Base-by-base conservation (phyloP, 2,329 filamentous ascomycete species). In the Stromatinia cepivora region DNA sequence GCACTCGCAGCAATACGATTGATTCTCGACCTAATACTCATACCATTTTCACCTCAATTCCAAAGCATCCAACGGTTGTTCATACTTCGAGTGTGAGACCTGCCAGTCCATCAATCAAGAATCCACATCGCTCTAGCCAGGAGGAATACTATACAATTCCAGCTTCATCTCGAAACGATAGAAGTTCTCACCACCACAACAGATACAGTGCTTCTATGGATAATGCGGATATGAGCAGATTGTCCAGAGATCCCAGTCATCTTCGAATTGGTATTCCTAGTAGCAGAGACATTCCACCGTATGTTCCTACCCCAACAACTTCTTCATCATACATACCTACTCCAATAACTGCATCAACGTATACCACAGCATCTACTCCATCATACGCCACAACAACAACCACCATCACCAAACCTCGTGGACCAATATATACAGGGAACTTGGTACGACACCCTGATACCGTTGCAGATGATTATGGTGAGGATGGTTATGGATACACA, bases 401-500 rank as follows among this genome's bases (percentile, higher is more conserved):
- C 6, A 68, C 46, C 11, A 63, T 48, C 10, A 70, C 69, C 34
- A 71, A 75, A 71, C 52, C 73, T 31, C 61, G 68, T 50, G 71
- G 74, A 62, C 72, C 75, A 56, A 34, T 67, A 13, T 73, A 75
- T 61, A 53, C 73, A 36, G 65, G 57, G 13, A 63, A 73, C 20
- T 64, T 75, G 22, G 76, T 76, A 13, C 82, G 82, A 58, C 83
- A 83, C 69, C 79, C 80, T 70, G 77, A 79, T 64, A 80, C 80
- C 20, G 79, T 80, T 69, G 78, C 81, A 11, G 79, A 84, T 57
- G 84, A 86, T 72, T 87, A 87, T 71, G 85, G 84, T 17, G 84
- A 86, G 42, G 84, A 88, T 59, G 87, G 84, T 11, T 90, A 86
- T 74, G 86, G 88, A 73, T 90, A 90, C 74, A 89, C 87, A 11